These are phyloP conservation scores for Metarhizium rileyi DNA, from an alignment of 2,329 filamentous ascomycete species.

Conservation along the genomic window DNA sequence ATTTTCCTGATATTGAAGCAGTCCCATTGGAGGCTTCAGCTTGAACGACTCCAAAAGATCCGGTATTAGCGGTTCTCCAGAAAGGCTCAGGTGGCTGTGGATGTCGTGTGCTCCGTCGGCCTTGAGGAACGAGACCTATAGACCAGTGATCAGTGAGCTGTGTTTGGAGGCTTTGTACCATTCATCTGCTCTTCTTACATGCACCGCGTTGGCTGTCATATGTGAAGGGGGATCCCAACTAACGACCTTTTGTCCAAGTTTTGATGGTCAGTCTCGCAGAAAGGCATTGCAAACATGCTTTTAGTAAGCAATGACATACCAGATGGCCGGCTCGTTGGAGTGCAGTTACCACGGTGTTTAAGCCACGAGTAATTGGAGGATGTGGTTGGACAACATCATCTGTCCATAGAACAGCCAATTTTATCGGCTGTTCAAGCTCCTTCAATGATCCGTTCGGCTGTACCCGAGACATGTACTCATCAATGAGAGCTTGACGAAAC, in stretches of 20 bases:
- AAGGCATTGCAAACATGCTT: background rate
- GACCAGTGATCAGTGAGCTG: background rate
- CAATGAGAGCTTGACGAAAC: constrained; percentile 42
- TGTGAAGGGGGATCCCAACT: background rate
- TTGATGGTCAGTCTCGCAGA: background rate
- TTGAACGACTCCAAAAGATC: constrained; percentile 28
- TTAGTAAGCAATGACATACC: background rate
- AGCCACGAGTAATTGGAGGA: constrained; percentile 42
- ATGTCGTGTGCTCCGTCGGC: constrained; percentile 27
- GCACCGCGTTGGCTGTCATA: background rate
- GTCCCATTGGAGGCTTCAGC: constrained; percentile 14
- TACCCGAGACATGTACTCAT: constrained; percentile 27
- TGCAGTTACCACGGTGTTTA: constrained; percentile 34
- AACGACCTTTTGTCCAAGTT: background rate
- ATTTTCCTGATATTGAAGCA: constrained; percentile 26
- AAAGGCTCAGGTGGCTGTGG: constrained; percentile 38
- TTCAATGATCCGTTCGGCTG: background rate
- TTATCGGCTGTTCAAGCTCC: constrained; percentile 25
- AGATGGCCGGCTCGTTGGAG: background rate
- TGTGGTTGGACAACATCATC: constrained; percentile 42
- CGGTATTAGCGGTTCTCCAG: constrained; percentile 41
- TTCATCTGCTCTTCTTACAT: background rate
- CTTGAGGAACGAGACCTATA: constrained; percentile 18
- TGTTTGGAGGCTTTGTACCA: background rate
- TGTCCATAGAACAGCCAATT: constrained; percentile 43